Conservation (phyloP, 306 rosid species). For the Vicia sativa region DNA sequence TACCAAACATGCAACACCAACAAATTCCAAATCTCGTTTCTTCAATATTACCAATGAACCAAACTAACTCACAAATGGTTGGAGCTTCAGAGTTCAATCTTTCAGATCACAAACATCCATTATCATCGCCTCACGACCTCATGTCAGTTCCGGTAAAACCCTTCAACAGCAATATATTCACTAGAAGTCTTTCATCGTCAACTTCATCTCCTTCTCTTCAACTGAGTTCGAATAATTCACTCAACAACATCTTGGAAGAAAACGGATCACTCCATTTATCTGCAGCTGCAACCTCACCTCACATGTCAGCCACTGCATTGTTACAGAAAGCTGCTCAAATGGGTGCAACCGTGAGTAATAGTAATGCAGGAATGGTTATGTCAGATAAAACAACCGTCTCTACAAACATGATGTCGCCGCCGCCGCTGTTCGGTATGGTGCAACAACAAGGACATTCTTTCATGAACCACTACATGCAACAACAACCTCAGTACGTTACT, state of each 20-base stretch:
- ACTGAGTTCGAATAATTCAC: slow-evolving; percentile 27
- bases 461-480: slow-evolving; percentile 48
- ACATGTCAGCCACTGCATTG: slow-evolving; percentile 81
- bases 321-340: slow-evolving; percentile 85
- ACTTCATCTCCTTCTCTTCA: slow-evolving; percentile 45
- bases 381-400: slow-evolving; percentile 8
- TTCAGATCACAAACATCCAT: slow-evolving; percentile 41
- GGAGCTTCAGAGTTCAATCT: slow-evolving; percentile 41
- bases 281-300: slow-evolving; percentile 37
- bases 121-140: slow-evolving; percentile 46
- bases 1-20: slow-evolving; percentile 45
- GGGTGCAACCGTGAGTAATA: slow-evolving; percentile 66
- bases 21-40: slow-evolving; percentile 48
- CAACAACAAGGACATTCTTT: slow-evolving; percentile 36
- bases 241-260: slow-evolving; percentile 43
- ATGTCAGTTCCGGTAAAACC: slow-evolving; percentile 43
- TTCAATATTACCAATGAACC: slow-evolving; percentile 43
- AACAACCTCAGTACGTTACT: slow-evolving; percentile 27
- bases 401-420: slow-evolving; percentile 64
- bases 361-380: not conserved
- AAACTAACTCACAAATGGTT: slow-evolving; percentile 37
- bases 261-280: slow-evolving; percentile 36
- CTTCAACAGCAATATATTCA: slow-evolving; percentile 39
- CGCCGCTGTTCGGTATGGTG: slow-evolving; percentile 45
- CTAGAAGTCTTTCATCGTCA: slow-evolving; percentile 32